Evolutionary conservation across 2,329 filamentous ascomycete species (phyloP).

Genomic region (Volutella citrinella): DNA sequence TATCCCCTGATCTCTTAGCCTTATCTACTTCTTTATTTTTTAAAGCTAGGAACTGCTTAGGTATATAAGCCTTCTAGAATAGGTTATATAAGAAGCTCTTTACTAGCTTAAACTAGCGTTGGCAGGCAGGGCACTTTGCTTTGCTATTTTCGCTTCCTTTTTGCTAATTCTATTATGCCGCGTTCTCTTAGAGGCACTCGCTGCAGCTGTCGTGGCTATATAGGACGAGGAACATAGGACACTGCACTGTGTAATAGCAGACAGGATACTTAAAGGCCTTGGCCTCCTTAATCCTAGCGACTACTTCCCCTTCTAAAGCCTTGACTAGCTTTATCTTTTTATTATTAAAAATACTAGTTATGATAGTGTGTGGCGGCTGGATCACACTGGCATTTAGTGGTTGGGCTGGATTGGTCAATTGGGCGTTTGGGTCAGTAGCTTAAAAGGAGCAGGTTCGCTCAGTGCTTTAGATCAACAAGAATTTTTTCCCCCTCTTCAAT

Average conservation of each 20-base stretch:
- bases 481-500: too few species aligned
- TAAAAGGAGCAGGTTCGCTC: too few species aligned
- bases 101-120: slow-evolving; percentile 61
- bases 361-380: too few species aligned
- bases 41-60: too few species aligned
- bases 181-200: slow-evolving; percentile 70
- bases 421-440: too few species aligned
- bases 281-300: slow-evolving; percentile 58
- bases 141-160: slow-evolving; percentile 56
- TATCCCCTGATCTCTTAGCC: too few species aligned
- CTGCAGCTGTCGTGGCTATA: slow-evolving; percentile 80
- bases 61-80: slow-evolving; percentile 72
- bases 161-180: slow-evolving; percentile 50
- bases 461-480: too few species aligned
- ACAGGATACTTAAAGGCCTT: slow-evolving; percentile 76
- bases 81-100: slow-evolving; percentile 71
- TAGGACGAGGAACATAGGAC: slow-evolving; percentile 75
- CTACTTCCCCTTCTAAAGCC: slow-evolving; percentile 55
- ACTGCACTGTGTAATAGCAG: slow-evolving; percentile 72
- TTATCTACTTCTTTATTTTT: too few species aligned
- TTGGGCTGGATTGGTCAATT: too few species aligned
- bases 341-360: too few species aligned
- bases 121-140: slow-evolving; percentile 74
- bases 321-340: slow-evolving; percentile 63
- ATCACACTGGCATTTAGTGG: too few species aligned